Base-by-base conservation (phyloP, 2,329 filamentous ascomycete species). In the Hypoxylon sp. region DNA sequence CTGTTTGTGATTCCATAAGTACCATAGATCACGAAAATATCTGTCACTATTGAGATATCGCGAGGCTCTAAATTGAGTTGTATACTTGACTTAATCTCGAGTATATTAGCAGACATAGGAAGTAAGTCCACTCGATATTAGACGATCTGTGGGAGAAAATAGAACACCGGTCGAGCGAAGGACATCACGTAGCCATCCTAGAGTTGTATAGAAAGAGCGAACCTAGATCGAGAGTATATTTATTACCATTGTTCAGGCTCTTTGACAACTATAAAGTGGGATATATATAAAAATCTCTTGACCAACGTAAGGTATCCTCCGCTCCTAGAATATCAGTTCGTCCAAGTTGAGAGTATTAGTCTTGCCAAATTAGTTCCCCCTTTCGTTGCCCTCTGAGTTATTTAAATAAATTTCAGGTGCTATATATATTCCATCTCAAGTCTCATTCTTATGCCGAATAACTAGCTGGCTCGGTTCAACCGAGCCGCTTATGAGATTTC, bases 331-430 rank as follows among this genome's bases (percentile, higher is more conserved):
- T 30, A 19, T 28, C 19, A 19, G 13, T 32, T 34, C 53, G 17
- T 46, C n/a, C 17, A 57, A 48, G 43, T 32, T 48, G 53, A 48
- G 53, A 48, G 5, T 56, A 30, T 45, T 13, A 3, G 21, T 19
- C n/a, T 46, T 46, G 25, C 28, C 41, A 46, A 46, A 46, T 34
- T 46, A 46, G 11, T 17, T 14, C 9, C 25, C 23, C 36, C 30
- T 21, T 21, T n/a, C 10, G 17, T 14, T 36, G 2, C 34, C 5
- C 14, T 7, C 34, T 11, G 17, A 43, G 3, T n/a, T n/a, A n/a
- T n/a, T n/a, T n/a, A n/a, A 21, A 30, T 38, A 14, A 19, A 43
- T 30, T 30, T 5, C 5, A 30, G 6, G 1, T 30, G 6, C 9
- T 17, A 30, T 30, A 45, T 7, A 57, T 21, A 34, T 46, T 13